A percentile compares a stretch with the other conserved stretches of the same genome.
phyloP scores from a whole-genome alignment of 768 basidiomycete species.

The Trametes cingulata region DNA sequence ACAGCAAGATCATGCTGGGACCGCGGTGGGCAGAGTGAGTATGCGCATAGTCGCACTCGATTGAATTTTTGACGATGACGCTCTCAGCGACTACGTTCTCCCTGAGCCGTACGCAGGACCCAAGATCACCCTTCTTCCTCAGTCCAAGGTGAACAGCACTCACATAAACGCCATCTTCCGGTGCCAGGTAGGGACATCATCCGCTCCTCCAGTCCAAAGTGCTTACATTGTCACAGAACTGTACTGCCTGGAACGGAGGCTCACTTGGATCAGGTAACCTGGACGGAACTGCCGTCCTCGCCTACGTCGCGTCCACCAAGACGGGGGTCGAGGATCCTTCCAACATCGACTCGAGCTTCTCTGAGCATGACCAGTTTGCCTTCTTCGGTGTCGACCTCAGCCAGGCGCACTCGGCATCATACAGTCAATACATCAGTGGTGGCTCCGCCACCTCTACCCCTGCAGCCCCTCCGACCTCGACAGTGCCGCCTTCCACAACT shows the following conservation, averaged over 20 bases:
- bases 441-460: conserved; percentile 11
- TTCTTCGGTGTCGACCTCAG: conserved; percentile 32
- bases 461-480: background rate
- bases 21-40: conserved; percentile 31
- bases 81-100: conserved; percentile 29
- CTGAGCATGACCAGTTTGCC: conserved; percentile 31
- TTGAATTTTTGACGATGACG: too few species aligned
- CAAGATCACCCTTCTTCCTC: conserved; percentile 28
- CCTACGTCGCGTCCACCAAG: conserved; percentile 29
- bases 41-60: too few species aligned
- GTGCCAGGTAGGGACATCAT: conserved; percentile 27
- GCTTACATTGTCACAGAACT: conserved; percentile 23
- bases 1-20: conserved; percentile 27
- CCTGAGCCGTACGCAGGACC: conserved; percentile 28
- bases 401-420: conserved; percentile 25
- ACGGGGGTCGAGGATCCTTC: conserved; percentile 27
- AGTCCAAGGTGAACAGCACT: conserved; percentile 29
- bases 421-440: conserved; percentile 24
- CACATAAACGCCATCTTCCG: conserved; percentile 32
- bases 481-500: conserved; percentile 10
- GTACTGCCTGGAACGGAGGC: conserved; percentile 32
- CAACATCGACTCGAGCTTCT: conserved; percentile 30
- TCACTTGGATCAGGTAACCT: conserved; percentile 30
- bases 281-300: conserved; percentile 27
- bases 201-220: background rate